phyloP scores from a whole-genome alignment of 2,329 filamentous ascomycete species.

The Samsoniella hepiali region DNA sequence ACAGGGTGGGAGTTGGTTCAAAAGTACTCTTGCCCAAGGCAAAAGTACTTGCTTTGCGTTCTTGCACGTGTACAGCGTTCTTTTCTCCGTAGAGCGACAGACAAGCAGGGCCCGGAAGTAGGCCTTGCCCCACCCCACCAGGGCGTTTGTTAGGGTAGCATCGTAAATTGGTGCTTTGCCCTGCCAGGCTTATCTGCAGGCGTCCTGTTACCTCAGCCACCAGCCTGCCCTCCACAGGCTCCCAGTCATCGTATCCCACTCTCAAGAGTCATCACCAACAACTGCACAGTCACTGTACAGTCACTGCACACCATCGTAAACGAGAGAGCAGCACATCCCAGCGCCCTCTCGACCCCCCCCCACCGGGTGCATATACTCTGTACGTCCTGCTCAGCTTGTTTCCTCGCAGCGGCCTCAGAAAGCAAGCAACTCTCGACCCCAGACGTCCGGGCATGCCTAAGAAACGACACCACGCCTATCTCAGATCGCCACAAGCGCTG shows the following conservation, averaged over 20 bases:
- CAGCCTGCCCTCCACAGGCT: no score
- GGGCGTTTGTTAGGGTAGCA: no score
- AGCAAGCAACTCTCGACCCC: not conserved
- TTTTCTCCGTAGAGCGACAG: no score
- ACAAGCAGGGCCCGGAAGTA: no score
- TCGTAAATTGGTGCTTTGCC: no score
- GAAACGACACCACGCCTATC: constrained; percentile 57
- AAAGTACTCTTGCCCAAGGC: no score
- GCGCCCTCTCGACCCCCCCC: not conserved
- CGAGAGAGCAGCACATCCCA: not conserved
- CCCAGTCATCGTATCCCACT: not conserved
- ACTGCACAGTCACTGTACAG: not conserved
- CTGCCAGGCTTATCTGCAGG: no score
- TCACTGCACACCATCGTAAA: not conserved
- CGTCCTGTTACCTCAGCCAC: no score
- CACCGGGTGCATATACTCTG: not conserved
- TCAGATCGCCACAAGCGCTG: constrained; percentile 50
- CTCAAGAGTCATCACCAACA: not conserved
- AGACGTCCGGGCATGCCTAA: constrained; percentile 53
- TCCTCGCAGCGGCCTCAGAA: not conserved
- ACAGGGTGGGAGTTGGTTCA: no score
- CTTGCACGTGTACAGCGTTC: no score
- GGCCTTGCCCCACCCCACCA: no score
- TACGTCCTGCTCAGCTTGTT: not conserved
- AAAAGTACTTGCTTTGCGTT: no score